A percentile compares a stretch with the other conserved stretches of the same genome.
Conservation (phyloP, 2,329 filamentous ascomycete species). For the Gaeumannomyces sp. region DNA sequence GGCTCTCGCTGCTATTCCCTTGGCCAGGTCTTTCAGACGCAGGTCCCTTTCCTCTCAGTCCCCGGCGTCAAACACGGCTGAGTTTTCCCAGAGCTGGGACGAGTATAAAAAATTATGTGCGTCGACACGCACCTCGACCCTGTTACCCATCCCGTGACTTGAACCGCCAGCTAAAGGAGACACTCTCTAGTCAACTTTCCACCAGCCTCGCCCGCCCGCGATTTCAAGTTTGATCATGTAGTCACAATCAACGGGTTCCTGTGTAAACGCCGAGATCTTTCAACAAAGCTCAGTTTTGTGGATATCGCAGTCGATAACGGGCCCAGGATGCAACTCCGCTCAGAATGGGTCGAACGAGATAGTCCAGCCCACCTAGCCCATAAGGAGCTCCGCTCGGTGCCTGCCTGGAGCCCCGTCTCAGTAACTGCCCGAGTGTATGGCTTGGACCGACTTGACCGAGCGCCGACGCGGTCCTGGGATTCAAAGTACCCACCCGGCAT, state of each 20-base stretch:
- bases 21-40: background rate
- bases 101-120: slow-evolving; percentile 39
- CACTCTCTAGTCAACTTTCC: slow-evolving; percentile 24
- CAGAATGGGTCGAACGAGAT: slow-evolving; percentile 32
- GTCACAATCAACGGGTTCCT: slow-evolving; percentile 67
- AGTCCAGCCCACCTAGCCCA: slow-evolving; percentile 30
- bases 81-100: slow-evolving; percentile 24
- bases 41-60: background rate
- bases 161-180: background rate
- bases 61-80: background rate
- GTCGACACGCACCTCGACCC: slow-evolving; percentile 12
- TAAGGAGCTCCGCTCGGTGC: slow-evolving; percentile 37
- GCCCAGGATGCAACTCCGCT: slow-evolving; percentile 33
- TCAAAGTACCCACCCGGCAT: slow-evolving; percentile 17
- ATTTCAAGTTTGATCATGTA: slow-evolving; percentile 26
- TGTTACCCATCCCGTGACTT: background rate
- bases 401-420: slow-evolving; percentile 46
- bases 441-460: slow-evolving; percentile 8
- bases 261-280: slow-evolving; percentile 59
- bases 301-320: slow-evolving; percentile 34
- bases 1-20: background rate
- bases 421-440: slow-evolving; percentile 34
- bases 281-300: slow-evolving; percentile 65
- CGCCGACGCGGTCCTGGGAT: slow-evolving; percentile 1
- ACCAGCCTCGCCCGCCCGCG: slow-evolving; percentile 19